These are phyloP conservation scores for Phialemoniopsis sp. DNA, from an alignment of 2,329 filamentous ascomycete species.

Conservation along the genomic window DNA sequence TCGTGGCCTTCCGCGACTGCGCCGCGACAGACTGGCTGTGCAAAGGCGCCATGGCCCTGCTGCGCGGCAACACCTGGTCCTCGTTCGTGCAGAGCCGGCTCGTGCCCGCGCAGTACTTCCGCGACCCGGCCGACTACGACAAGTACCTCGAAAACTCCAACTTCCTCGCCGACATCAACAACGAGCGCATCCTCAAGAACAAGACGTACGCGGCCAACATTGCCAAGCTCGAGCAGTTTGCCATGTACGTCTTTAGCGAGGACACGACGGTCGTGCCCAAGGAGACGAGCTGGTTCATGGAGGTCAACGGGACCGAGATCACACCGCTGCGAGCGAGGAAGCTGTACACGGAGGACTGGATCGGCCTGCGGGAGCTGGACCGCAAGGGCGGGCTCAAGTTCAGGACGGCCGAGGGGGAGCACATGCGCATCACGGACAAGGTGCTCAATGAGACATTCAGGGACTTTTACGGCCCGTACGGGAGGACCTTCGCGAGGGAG, in stretches of 20 bases:
- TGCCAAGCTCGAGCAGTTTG: conserved; percentile 67
- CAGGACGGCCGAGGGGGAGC: conserved; percentile 65
- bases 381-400: conserved; percentile 76
- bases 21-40: conserved; percentile 72
- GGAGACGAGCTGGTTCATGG: conserved; percentile 86
- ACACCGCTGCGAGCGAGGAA: conserved; percentile 63
- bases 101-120: conserved; percentile 94
- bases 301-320: conserved; percentile 69
- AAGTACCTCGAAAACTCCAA: conserved; percentile 77
- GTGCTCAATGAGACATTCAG: conserved; percentile 62
- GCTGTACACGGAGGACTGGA: conserved; percentile 89
- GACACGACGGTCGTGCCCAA: conserved; percentile 86
- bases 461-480: conserved; percentile 59
- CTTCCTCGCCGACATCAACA: conserved; percentile 94
- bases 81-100: conserved; percentile 71
- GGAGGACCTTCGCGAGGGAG: conserved; percentile 27
- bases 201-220: conserved; percentile 68
- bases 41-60: conserved; percentile 70
- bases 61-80: conserved; percentile 79
- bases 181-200: conserved; percentile 78
- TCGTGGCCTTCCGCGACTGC: conserved; percentile 77
- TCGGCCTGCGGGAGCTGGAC: conserved; percentile 78
- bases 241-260: conserved; percentile 85
- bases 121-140: conserved; percentile 63
- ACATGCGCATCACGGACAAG: conserved; percentile 75